Conservation (phyloP, 176 grass and related monocot species). For the Thinopyrum elongatum region DNA sequence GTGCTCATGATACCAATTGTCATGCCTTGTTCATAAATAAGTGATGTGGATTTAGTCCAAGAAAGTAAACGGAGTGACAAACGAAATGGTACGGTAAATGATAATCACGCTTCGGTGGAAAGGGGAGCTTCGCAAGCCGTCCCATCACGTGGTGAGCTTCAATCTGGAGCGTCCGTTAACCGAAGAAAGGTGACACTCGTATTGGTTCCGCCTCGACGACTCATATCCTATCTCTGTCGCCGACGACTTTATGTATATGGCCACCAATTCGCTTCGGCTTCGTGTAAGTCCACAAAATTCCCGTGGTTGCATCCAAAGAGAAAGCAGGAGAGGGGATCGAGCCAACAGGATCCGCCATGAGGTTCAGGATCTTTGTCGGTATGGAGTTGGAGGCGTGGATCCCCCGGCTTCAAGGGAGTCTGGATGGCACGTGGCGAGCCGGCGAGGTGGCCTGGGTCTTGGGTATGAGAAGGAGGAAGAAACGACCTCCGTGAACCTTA, state of each 20-base stretch:
- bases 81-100: no score
- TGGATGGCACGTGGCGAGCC: slow-evolving; percentile 45
- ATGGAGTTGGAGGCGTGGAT: slow-evolving; percentile 50
- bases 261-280: background rate
- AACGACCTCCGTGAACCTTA: no score
- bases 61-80: no score
- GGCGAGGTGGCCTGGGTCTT: slow-evolving; percentile 51
- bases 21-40: no score
- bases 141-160: no score
- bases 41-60: no score
- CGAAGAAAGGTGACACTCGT: no score
- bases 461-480: no score
- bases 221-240: background rate
- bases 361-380: slow-evolving; percentile 30
- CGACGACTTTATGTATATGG: slow-evolving; percentile 10
- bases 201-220: background rate
- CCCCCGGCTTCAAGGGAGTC: background rate
- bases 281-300: background rate
- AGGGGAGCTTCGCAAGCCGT: no score
- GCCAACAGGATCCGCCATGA: slow-evolving; percentile 32
- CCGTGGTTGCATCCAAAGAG: background rate
- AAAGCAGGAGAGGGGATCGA: background rate
- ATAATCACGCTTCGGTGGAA: no score
- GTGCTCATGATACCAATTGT: no score
- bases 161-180: no score